Base-by-base conservation (phyloP, 2,329 filamentous ascomycete species). In the Coniochaeta ligniaria region DNA sequence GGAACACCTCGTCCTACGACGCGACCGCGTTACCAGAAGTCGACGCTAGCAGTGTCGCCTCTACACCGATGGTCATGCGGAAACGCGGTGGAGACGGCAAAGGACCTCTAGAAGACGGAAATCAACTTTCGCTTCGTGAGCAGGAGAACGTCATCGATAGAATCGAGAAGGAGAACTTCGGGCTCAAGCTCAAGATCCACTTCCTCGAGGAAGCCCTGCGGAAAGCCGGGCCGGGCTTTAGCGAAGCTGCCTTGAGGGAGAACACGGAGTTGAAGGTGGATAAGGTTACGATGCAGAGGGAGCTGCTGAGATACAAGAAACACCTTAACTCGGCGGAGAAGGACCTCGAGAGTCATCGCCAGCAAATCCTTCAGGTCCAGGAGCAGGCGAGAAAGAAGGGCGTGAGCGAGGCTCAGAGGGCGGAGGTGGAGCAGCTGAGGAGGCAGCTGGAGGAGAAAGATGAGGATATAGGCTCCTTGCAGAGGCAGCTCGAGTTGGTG, bases 101-200 rank as follows among this genome's bases (percentile, higher is more conserved):
- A 59, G 88, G 86, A 0, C 84, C 91, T 5, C 75, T 96, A 41
- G 88, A 93, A 63, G 89, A 95, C 67, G 92, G 92, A 22, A 96
- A 97, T 68, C 89, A 96, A 70, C 82, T 97, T 67, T 96, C 95
- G 1, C 76, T 99, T 61, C 88, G 92, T 63, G 95, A 99, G 71
- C 95, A 99, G 74, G 95, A 98, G 75, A 92, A 92, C 67, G 90
- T 95, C 66, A 94, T 99, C 67, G 91, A 97, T 76, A 91, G 91
- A 70, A 94, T 99, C 68, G 92, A 97, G 71, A 99, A 99, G 78
- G 95, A 98, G 71, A 99, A 99, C 71, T 99, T 98, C 71, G 92
- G 92, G 26, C 81, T 99, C 59, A 98, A 98, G 75, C 83, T 98
- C 67, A 97, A 96, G 74, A 96, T 98, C 59, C 92, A 98, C 74